Conservation (phyloP, 2,329 filamentous ascomycete species). For the Mariannaea sp. region DNA sequence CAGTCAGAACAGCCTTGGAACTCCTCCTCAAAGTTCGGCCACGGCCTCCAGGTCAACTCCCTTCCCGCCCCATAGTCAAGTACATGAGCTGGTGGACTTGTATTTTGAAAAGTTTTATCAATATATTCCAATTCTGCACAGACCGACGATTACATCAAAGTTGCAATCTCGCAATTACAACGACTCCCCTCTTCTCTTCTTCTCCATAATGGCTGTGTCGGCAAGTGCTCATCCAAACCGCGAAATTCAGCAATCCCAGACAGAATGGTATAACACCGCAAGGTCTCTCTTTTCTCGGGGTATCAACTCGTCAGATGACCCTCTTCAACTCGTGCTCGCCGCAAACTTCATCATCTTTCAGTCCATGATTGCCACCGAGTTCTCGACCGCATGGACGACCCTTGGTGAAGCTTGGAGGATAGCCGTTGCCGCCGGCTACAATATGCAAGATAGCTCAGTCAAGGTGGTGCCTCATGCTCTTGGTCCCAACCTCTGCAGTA, state of each 20-base stretch:
- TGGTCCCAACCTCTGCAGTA: not conserved
- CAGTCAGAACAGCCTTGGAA: not conserved
- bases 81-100: constrained; percentile 28
- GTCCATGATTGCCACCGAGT: constrained; percentile 26
- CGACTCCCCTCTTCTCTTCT: constrained; percentile 11
- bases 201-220: constrained; percentile 29
- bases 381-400: constrained; percentile 25
- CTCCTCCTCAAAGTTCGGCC: constrained; percentile 1
- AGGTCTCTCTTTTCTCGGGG: constrained; percentile 22
- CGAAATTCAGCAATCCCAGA: constrained; percentile 23
- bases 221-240: constrained; percentile 27
- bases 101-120: constrained; percentile 32
- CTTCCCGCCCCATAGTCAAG: constrained; percentile 15
- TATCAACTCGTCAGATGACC: constrained; percentile 19
- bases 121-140: constrained; percentile 32
- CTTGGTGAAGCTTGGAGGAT: constrained; percentile 35
- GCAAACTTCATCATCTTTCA: constrained; percentile 31
- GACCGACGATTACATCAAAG: constrained; percentile 2
- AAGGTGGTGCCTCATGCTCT: constrained; percentile 16
- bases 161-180: not conserved
- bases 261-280: constrained; percentile 27
- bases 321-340: constrained; percentile 28
- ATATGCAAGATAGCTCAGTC: constrained; percentile 13
- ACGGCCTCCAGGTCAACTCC: not conserved
- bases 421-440: constrained; percentile 29